These are phyloP conservation scores for Thelephora terrestris DNA, from an alignment of 1,284 basidiomycete genomes.

Conservation along the genomic window DNA sequence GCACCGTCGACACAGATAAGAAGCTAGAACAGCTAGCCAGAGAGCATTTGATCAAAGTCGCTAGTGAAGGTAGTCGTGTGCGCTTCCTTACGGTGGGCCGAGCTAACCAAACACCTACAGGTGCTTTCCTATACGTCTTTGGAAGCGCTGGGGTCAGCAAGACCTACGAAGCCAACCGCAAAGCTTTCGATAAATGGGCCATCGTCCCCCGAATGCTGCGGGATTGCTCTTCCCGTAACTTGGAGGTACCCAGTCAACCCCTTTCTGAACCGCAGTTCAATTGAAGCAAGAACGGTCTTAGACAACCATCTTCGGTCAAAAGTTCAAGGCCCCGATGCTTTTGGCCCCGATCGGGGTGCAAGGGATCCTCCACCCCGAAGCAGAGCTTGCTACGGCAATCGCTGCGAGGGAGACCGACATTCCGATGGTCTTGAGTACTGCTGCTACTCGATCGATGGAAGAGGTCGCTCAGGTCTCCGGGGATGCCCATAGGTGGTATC, in stretches of 20 bases:
- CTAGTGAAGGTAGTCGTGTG: background rate
- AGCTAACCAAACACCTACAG: constrained; percentile 22
- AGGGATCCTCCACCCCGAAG: constrained; percentile 55
- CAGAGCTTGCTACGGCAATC: constrained; percentile 57
- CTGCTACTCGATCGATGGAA: constrained; percentile 61
- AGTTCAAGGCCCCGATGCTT: constrained; percentile 40
- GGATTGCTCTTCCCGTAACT: constrained; percentile 49
- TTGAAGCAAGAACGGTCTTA: constrained; percentile 18
- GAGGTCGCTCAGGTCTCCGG: constrained; percentile 60
- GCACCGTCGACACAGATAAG: background rate
- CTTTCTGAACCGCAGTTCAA: background rate
- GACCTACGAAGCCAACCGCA: constrained; percentile 47
- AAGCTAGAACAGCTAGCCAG: background rate
- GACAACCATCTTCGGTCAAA: constrained; percentile 58
- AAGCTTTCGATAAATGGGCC: constrained; percentile 47
- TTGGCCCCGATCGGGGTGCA: constrained; percentile 70
- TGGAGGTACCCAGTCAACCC: constrained; percentile 36
- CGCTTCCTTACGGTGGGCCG: background rate
- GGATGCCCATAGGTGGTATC: constrained; percentile 60
- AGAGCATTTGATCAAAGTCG: constrained; percentile 1
- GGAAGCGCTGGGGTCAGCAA: constrained; percentile 51
- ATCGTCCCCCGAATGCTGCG: constrained; percentile 72
- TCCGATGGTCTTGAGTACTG: constrained; percentile 66
- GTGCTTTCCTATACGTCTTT: constrained; percentile 50
- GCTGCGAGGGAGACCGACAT: constrained; percentile 57